These are phyloP conservation scores for Saccharomyces hybrid DNA, from an alignment of 1,139 yeast species.

Conservation along the genomic window DNA sequence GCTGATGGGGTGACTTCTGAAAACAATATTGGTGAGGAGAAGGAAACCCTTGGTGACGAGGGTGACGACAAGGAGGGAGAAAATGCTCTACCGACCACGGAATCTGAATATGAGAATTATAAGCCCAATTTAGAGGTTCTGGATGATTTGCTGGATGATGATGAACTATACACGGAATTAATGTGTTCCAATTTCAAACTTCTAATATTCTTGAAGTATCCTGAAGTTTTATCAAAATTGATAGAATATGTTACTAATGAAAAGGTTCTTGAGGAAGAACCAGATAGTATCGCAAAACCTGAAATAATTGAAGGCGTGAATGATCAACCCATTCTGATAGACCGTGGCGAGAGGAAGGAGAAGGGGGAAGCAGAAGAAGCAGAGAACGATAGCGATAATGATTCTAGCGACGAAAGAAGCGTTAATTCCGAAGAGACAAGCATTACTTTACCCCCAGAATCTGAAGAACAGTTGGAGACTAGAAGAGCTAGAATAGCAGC, in stretches of 20 bases:
- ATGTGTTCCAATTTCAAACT: conserved; percentile 74
- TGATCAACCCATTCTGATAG: conserved; percentile 4
- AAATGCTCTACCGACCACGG: conserved; percentile 23
- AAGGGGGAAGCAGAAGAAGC: conserved; percentile 4
- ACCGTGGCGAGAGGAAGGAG: conserved; percentile 3
- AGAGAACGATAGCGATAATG: conserved; percentile 4
- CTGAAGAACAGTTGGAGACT: conserved; percentile 48
- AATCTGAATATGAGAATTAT: conserved; percentile 24
- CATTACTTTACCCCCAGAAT: conserved; percentile 33
- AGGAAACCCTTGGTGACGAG: conserved; percentile 3
- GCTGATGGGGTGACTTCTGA: conserved; percentile 10
- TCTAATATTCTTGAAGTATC: conserved; percentile 71
- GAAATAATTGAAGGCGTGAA: conserved; percentile 6
- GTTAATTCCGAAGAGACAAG: conserved; percentile 28
- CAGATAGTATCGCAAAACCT: conserved; percentile 9
- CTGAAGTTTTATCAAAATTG: conserved; percentile 54
- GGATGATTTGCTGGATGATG: conserved; percentile 71
- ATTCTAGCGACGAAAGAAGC: conserved; percentile 21
- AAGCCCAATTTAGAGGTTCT: conserved; percentile 39
- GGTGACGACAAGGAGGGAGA: conserved; percentile 16
- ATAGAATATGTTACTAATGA: conserved; percentile 57
- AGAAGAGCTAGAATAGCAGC: conserved; percentile 82
- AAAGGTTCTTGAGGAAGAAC: conserved; percentile 18
- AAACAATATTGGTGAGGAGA: conserved; percentile 7
- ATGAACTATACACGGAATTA: conserved; percentile 76